Base-by-base conservation (phyloP, 495 filamentous ascomycete species). In the Delitschia confertaspora region DNA sequence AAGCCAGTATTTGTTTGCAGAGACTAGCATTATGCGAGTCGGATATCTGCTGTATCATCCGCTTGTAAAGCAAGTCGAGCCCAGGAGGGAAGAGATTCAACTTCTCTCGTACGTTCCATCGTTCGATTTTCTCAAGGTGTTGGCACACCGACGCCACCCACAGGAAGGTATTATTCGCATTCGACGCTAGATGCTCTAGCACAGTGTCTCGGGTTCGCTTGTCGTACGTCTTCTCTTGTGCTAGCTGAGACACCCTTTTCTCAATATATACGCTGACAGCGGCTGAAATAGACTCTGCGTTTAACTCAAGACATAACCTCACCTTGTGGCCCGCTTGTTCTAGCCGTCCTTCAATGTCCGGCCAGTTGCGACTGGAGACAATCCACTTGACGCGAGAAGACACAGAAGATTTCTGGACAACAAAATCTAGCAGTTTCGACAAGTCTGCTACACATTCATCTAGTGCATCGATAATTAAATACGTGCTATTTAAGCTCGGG, bases 341-440 rank as follows among this genome's bases (percentile, higher is more conserved):
- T n/a, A 69, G 52, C n/a, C 30, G 11, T 36, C 58, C 30, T 41
- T 64, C 60, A 31, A 69, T 66, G 8, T 47, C 30, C 1, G 47
- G 57, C 41, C 49, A 41, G 47, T 68, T 68, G 21, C 66, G 62
- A 30, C 66, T 42, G 3, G 38, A 31, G 2, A 42, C 66, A 20
- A 71, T 49, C 64, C 57, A 66, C 43, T 67, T 68, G 41, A 68
- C 48, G 17, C 32, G 47, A 6, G 47, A 27, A 9, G 38, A 32
- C 14, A 9, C 16, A 22, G 40, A 51, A 8, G 51, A 48, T 21
- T 17, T 44, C 39, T 39, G 33, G 6, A 20, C 29, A 31, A 69
- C 56, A 20, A 67, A 39, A 2, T 43, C 40, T 23, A 43, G 18
- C 14, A 43, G 27, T 19, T 43, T 43, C 34, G 40, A 31, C 13